Percentiles rank a stretch among this genome's conserved stretches.
Conservation (phyloP, 345 rosid genomes). For the Physaria fendleri region DNA sequence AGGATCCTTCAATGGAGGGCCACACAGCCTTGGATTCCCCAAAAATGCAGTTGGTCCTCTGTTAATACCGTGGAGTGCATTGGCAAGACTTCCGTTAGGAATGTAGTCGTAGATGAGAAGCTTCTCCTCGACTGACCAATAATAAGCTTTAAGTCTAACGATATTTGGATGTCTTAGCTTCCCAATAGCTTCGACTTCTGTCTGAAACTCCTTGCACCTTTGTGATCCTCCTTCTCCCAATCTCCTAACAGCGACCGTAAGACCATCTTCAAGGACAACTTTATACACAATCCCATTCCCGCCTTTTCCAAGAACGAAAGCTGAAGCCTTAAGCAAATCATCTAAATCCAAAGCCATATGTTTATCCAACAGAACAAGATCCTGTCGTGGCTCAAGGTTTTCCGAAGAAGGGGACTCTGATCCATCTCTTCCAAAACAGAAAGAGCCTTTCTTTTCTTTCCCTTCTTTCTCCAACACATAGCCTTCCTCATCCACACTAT, state of each 20-base stretch:
- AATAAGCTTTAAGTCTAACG: slow-evolving; percentile 78
- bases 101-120: slow-evolving; percentile 79
- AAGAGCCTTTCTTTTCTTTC: slow-evolving; percentile 48
- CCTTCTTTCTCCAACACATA: slow-evolving; percentile 59
- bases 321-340: slow-evolving; percentile 91
- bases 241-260: slow-evolving; percentile 77
- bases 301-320: slow-evolving; percentile 93
- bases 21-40: no score
- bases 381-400: slow-evolving; percentile 61
- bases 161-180: slow-evolving; percentile 84
- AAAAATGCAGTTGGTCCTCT: no score
- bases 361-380: slow-evolving; percentile 69
- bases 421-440: slow-evolving; percentile 70
- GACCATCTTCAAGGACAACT: slow-evolving; percentile 87
- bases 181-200: slow-evolving; percentile 89
- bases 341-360: slow-evolving; percentile 82
- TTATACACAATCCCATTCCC: slow-evolving; percentile 92
- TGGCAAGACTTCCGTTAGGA: slow-evolving; percentile 71
- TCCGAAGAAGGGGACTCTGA: slow-evolving; percentile 63
- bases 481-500: slow-evolving; percentile 41
- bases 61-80: slow-evolving; percentile 88
- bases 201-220: slow-evolving; percentile 85
- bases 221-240: slow-evolving; percentile 95
- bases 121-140: slow-evolving; percentile 96
- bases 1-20: no score